phyloP scores from a whole-genome alignment of 1,284 basidiomycete genomes.

The Cryptococcus hybrid region DNA sequence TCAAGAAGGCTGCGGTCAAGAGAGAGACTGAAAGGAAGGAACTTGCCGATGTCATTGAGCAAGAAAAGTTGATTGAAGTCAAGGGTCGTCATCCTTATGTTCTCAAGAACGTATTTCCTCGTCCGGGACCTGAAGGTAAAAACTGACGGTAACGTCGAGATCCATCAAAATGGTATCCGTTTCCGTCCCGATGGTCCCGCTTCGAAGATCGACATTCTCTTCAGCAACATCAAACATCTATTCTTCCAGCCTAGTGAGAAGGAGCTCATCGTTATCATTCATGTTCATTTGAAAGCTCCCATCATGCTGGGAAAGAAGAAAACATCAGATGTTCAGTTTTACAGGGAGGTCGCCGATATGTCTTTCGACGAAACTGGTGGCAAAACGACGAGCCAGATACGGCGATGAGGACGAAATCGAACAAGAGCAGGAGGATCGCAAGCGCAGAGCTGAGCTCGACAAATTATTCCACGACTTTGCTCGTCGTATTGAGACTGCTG shows the following conservation, averaged over 20 bases:
- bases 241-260: constrained; percentile 99
- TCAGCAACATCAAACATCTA: constrained; percentile 97
- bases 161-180: constrained; percentile 95
- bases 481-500: constrained; percentile 87
- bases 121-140: constrained; percentile 64
- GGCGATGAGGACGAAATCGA: constrained; percentile 99
- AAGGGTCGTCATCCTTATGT: constrained; percentile 80
- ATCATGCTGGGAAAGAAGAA: constrained; percentile 99
- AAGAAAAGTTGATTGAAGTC: constrained; percentile 81
- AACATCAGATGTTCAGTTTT: constrained; percentile 96
- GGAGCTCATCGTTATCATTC: constrained; percentile 91
- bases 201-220: constrained; percentile 83
- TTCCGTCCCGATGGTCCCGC: constrained; percentile 82
- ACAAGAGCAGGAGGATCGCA: constrained; percentile 95
- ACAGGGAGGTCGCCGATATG: constrained; percentile 95
- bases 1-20: constrained; percentile 97
- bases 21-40: constrained; percentile 97
- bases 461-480: constrained; percentile 94
- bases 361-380: constrained; percentile 98
- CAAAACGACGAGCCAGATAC: constrained; percentile 92
- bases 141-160: constrained; percentile 88
- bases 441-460: constrained; percentile 83
- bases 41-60: constrained; percentile 96
- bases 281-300: constrained; percentile 89
- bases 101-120: constrained; percentile 88